Base-by-base conservation (phyloP, 2,329 filamentous ascomycete species). In the Cryphonectria parasitica region DNA sequence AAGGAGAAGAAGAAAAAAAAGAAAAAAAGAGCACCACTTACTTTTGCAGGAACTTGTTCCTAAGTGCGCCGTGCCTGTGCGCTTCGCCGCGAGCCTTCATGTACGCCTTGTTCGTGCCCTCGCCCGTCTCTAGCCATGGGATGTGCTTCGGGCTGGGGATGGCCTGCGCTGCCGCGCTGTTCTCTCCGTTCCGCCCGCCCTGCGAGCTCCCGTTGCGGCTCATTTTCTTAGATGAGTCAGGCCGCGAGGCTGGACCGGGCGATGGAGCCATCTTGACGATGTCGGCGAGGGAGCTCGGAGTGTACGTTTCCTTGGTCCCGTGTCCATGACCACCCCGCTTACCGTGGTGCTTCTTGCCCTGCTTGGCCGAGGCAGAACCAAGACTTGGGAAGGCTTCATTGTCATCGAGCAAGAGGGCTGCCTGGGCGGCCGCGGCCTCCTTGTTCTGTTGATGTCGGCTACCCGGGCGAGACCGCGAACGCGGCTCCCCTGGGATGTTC, bases 21-120 rank as follows among this genome's bases (percentile, higher is more conserved):
- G 7, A 6, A n/a, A 10, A 22, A 25, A 6, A 34, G 54, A 7
- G 19, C 11, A 8, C 22, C 17, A 79, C 83, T 76, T 82, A 95
- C 93, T 93, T 97, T 81, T 98, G 95, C 68, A 99, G 82, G 77
- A 98, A 99, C 79, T 98, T 98, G 80, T 98, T 99, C 73, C 96
- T 89, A 79, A 98, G 88, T 75, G 95, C 96, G 75, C 96, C 96
- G 79, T 99, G 96, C 82, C 97, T 97, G 80, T 99, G 97, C 70
- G 96, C 96, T 82, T 98, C 95, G 77, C 95, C 92, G 67, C 96
- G 91, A 75, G 95, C 94, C 82, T 97, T 97, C 75, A 99, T 88
- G 79, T 99, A 99, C 34, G 94, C 91, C 81, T 95, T 94, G 80
- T 99, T 98, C 74, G 93, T 93, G 74, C 89, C 90, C 67, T 95